Percentiles rank a stretch among this genome's conserved stretches.
These are phyloP conservation scores for Calcarisporium arbuscula DNA, from an alignment of 2,329 filamentous ascomycete species.

Conservation along the genomic window DNA sequence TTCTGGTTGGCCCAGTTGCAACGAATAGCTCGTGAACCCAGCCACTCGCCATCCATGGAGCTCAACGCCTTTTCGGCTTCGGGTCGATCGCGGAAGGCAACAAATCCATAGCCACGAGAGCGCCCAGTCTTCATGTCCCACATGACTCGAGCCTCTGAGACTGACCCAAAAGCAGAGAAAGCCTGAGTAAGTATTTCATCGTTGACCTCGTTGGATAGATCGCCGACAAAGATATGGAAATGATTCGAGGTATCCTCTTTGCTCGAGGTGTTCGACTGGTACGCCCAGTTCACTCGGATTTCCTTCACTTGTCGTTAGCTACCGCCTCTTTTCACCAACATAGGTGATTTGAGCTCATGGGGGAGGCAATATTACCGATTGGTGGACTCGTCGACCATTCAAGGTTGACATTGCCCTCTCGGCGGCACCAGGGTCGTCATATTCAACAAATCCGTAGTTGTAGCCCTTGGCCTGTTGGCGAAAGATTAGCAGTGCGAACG, in stretches of 20 bases:
- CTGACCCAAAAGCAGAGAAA: constrained; percentile 90
- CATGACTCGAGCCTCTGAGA: constrained; percentile 98
- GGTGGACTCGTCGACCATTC: constrained; percentile 91
- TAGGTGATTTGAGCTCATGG: neutral
- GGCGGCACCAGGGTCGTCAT: constrained; percentile 93
- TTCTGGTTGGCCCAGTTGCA: constrained; percentile 99
- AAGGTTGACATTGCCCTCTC: constrained; percentile 96
- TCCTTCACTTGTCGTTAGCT: constrained; percentile 51
- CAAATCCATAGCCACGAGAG: constrained; percentile 95
- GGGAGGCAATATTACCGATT: constrained; percentile 56
- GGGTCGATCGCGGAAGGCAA: constrained; percentile 87
- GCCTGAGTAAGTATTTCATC: constrained; percentile 90
- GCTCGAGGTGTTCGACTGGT: constrained; percentile 87
- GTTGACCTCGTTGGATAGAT: constrained; percentile 97
- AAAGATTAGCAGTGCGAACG: no score
- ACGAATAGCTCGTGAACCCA: constrained; percentile 93
- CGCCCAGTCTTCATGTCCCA: constrained; percentile 99
- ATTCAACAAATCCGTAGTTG: constrained; percentile 99
- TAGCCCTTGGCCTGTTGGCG: constrained; percentile 87
- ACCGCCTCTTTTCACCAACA: neutral
- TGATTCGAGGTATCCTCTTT: constrained; percentile 98
- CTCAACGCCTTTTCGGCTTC: constrained; percentile 95
- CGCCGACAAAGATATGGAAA: constrained; percentile 98
- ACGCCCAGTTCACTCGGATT: constrained; percentile 99
- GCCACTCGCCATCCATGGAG: constrained; percentile 99